Percentiles rank a stretch among this genome's conserved stretches.
phyloP scores from a whole-genome alignment of 306 rosid genomes.

The Ziziphus jujuba region DNA sequence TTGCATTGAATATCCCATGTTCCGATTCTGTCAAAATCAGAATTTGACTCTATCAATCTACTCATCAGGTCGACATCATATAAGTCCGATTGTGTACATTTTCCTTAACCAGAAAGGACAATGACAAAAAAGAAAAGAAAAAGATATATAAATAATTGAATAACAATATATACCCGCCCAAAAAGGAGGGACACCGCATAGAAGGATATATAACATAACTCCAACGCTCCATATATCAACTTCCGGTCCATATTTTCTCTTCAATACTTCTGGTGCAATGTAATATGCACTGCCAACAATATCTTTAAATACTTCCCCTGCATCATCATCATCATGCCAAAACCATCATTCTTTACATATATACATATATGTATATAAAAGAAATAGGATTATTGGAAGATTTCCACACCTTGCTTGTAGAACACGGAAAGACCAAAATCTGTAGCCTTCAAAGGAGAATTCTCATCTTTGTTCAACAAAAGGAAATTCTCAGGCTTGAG shows the following conservation, averaged over 20 bases:
- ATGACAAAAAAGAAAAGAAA: not conserved
- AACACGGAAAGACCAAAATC: conserved; percentile 95
- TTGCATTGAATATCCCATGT: conserved; percentile 90
- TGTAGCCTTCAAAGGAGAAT: conserved; percentile 89
- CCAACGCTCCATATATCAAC: conserved; percentile 98
- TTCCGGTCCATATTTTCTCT: conserved; percentile 90
- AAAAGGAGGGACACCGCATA: conserved; percentile 91
- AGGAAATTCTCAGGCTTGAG: conserved; percentile 99
- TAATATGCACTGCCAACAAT: conserved; percentile 93
- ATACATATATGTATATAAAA: not conserved
- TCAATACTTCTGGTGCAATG: conserved; percentile 97
- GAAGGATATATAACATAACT: conserved; percentile 88
- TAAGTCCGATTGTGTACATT: too few species aligned
- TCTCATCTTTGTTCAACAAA: conserved; percentile 68
- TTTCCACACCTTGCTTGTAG: conserved; percentile 85
- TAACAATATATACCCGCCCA: conserved; percentile 69
- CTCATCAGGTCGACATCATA: not conserved
- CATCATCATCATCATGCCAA: not conserved
- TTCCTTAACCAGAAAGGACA: not conserved
- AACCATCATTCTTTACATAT: not conserved
- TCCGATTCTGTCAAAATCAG: conserved; percentile 65
- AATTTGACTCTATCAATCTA: not conserved
- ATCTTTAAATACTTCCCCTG: conserved; percentile 86
- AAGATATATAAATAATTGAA: too few species aligned
- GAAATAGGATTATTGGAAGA: not conserved